Conservation (phyloP, 495 filamentous ascomycete genomes). For the Penicillium macrosclerotiorum region DNA sequence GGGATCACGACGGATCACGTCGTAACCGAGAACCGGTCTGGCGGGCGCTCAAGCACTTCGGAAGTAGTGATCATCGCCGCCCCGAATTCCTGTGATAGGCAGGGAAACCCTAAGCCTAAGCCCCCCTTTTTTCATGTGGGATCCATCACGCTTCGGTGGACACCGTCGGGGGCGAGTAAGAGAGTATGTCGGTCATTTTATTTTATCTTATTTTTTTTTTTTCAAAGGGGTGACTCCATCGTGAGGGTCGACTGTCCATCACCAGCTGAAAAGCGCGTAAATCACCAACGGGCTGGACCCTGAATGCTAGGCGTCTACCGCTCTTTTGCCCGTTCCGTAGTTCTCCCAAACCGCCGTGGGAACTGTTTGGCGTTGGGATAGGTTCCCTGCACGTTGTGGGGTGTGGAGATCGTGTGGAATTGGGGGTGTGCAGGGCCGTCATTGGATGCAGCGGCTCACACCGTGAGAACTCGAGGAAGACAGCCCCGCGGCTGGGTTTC, state of each 20-base stretch:
- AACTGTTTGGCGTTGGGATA: constrained; percentile 9
- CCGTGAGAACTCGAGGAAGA: constrained; percentile 6
- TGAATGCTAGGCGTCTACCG: too few species aligned
- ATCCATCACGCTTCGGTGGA: constrained; percentile 2
- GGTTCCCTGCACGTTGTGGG: constrained; percentile 29
- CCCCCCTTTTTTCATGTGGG: constrained; percentile 6
- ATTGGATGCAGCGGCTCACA: constrained; percentile 16
- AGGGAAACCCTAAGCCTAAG: constrained; percentile 1
- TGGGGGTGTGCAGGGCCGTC: constrained; percentile 11
- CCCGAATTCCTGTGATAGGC: constrained; percentile 15
- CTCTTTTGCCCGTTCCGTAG: too few species aligned
- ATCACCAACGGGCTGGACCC: too few species aligned
- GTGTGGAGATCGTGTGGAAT: constrained; percentile 23
- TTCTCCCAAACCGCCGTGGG: constrained; percentile 7
- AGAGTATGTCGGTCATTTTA: too few species aligned
- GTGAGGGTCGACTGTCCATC: too few species aligned
- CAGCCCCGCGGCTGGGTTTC: constrained; percentile 13
- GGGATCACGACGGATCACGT: not conserved
- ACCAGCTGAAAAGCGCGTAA: too few species aligned
- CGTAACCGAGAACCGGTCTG: constrained; percentile 5
- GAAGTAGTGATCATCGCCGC: constrained; percentile 11
- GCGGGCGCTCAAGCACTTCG: constrained; percentile 4
- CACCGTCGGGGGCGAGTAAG: constrained; percentile 2
- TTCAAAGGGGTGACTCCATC: too few species aligned
- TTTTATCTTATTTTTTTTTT: too few species aligned